Evolutionary conservation across 129 eudicot species (phyloP).

Genomic region (Centaurea solstitialis): DNA sequence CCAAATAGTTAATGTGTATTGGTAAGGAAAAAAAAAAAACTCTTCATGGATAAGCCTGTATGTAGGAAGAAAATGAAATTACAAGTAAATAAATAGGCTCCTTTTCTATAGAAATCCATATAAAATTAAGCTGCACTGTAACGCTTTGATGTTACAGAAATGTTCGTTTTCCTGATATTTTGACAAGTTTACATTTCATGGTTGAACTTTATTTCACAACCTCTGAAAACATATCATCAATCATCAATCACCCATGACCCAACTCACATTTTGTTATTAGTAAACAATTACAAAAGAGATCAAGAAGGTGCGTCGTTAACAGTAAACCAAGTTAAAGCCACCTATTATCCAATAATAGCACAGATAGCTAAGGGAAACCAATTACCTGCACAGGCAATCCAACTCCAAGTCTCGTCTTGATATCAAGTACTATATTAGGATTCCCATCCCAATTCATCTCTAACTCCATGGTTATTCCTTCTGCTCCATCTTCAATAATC

Average conservation of each 20-base stretch:
- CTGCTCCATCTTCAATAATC: conserved; percentile 66
- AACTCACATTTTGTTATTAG: not conserved
- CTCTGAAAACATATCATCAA: not conserved
- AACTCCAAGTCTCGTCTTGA: conserved; percentile 84
- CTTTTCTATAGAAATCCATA: no score
- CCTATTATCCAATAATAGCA: not conserved
- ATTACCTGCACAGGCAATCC: conserved; percentile 94
- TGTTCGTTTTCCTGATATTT: not conserved
- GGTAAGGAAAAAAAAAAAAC: no score
- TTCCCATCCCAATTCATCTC: conserved; percentile 99
- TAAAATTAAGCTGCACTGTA: no score
- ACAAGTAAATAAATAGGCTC: no score
- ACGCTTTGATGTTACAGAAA: not conserved
- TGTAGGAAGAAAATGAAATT: no score
- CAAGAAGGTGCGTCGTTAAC: not conserved
- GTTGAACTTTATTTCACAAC: not conserved
- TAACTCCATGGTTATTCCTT: conserved; percentile 93
- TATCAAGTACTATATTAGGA: conserved; percentile 89
- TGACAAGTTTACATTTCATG: not conserved
- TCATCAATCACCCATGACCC: not conserved
- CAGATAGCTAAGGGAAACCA: not conserved
- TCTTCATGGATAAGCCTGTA: no score
- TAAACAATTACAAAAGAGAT: not conserved
- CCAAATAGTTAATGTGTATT: not conserved
- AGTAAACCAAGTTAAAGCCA: conserved; percentile 1